Base-by-base conservation (phyloP, 257 asterid species). In the Rehmannia glutinosa region DNA sequence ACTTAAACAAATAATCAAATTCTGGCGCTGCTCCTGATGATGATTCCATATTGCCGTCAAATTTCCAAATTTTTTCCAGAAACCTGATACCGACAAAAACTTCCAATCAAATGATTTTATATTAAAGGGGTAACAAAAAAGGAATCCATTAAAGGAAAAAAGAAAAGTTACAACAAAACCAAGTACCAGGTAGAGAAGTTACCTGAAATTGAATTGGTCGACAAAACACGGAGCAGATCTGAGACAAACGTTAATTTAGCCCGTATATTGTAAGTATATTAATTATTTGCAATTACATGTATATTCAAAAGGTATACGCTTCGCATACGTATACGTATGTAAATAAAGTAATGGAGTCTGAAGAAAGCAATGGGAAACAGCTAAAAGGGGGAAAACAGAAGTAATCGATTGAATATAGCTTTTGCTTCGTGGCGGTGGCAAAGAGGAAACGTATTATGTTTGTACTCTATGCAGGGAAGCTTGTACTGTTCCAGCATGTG, bases 1-100 rank as follows among this genome's bases (percentile, higher is more conserved):
- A 24, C 86, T 83, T 83, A 63, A 83, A 83, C 82, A 83, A 46
- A 72, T 75, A 87, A 73, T 83, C 88, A 51, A 80, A 83, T 67
- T 82, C 87, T 5, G 83, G 72, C 58, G 68, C 77, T 39, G 81
- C 46, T 30, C 81, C 76, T 15, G 81, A 73, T 13, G 84, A 73
- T 20, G 85, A 70, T 64, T 76, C 85, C 87, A 82, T 82, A 13
- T 15, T 46, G 50, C n/a, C 13, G 52, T 27, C 36, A 15, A 52
- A 32, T 42, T 13, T 43, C 13, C 78, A 59, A 32, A 32, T 41
- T 30, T 39, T 24, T 7, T 6, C 70, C 17, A 64, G 8, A 54
- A 64, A 77, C 68, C 76, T 65, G 64, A 55, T 3, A 35, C 69
- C 63, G 39, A 68, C 50, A 70, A 32, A 55, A 21, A 10, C 13